phyloP scores from a whole-genome alignment of 2,329 filamentous ascomycete species.

The Cordyceps cateniannulata region DNA sequence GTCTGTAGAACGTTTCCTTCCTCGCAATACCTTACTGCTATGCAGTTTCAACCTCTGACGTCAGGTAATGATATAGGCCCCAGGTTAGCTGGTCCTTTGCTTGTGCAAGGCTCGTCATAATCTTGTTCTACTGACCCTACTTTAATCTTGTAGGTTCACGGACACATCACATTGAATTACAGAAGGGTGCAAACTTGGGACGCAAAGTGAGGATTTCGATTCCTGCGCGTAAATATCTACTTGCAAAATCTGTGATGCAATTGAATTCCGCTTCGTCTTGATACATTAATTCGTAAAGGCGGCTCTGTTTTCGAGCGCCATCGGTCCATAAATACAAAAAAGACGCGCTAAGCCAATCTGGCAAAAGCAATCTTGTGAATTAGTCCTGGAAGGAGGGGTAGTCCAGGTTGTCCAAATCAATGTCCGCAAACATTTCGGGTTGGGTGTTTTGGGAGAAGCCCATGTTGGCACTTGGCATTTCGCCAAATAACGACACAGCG shows the following conservation, averaged over 20 bases:
- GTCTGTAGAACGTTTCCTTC: too few relatives aligned
- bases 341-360: slow-evolving; percentile 1
- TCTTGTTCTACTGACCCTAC: too few relatives aligned
- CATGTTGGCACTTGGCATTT: slow-evolving; percentile 43
- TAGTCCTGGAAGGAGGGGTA: slow-evolving; percentile 15
- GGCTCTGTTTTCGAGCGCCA: slow-evolving; percentile 1
- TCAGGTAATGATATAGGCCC: too few relatives aligned
- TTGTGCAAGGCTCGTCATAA: too few relatives aligned
- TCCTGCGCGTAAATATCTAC: slow-evolving; percentile 5
- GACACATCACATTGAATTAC: not conserved
- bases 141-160: too few relatives aligned
- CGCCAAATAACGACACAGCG: slow-evolving; percentile 40
- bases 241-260: slow-evolving; percentile 1
- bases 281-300: slow-evolving; percentile 9
- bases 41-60: too few relatives aligned
- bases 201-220: not conserved
- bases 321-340: slow-evolving; percentile 2
- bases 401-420: slow-evolving; percentile 36
- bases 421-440: slow-evolving; percentile 41
- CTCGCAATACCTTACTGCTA: too few relatives aligned
- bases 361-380: slow-evolving; percentile 7
- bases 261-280: not conserved
- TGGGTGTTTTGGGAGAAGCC: slow-evolving; percentile 48
- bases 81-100: too few relatives aligned
- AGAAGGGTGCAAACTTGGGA: not conserved